Evolutionary conservation across 129 eudicot genomes (phyloP), one percentile per base, ranked within the genome.

Genomic region (Tagetes patula): DNA sequence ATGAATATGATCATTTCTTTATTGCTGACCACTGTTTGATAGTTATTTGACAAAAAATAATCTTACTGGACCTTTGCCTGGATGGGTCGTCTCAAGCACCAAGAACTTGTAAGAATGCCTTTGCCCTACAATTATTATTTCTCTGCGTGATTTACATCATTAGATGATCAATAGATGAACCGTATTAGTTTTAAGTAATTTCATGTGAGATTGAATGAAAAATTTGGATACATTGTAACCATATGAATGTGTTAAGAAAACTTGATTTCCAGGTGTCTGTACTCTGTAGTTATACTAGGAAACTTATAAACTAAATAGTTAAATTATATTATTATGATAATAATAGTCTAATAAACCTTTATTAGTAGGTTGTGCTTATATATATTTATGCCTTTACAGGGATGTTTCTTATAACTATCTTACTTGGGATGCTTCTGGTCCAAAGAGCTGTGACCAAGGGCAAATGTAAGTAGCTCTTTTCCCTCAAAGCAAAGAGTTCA

Each of bases 11-110:
- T 56, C 48, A 36, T 14, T 68, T 56, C 6, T 68, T 60, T 68
- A 20, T 55, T 66, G 58, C 69, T 46, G 69, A 68, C 50, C 52
- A 46, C 62, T 58, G 8, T 58, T 70, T 80, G 48, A 30, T 69
- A 89, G 96, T 78, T 89, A 71, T 71, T 73, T 89, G 84, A 86
- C 92, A 62, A 81, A 83, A 7, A 89, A 86, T 82, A 86, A 77
- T 69, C 92, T 89, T 73, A 82, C 80, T 8, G 92, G 96, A 77
- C 67, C 42, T 31, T 58, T 89, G 47, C 96, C 96, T 75, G 72
- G 11, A 13, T 89, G 96, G 96, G 80, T 86, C 69, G 62, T 89
- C 41, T 69, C 81, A 39, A 83, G 86, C 67, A 82, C 82, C 82
- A 89, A 84, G 81, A 83, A 78, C 58, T 80, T 73, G 96, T 89